Percentiles rank a stretch among this genome's conserved stretches.
Evolutionary conservation across 2,329 filamentous ascomycete species (phyloP).

Genomic region (Aspergillus caelatus): DNA sequence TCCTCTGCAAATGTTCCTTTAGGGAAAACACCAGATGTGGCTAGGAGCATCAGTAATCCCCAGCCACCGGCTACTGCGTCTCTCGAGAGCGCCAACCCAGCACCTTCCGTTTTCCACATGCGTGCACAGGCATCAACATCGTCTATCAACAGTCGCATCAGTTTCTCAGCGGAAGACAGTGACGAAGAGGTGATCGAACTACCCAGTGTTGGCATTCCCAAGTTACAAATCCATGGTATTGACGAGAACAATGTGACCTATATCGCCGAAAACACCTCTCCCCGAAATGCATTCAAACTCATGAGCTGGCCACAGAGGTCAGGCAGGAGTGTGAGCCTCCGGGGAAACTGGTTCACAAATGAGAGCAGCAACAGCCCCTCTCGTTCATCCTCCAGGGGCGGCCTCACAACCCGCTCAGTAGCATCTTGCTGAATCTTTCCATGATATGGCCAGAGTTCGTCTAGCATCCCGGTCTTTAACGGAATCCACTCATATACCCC

Average conservation of each 20-base stretch:
- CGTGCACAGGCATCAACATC: constrained; percentile 35
- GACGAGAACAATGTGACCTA: constrained; percentile 40
- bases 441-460: not conserved
- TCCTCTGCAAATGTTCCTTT: constrained; percentile 3
- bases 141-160: constrained; percentile 22
- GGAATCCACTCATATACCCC: not conserved
- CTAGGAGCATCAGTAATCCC: constrained; percentile 15
- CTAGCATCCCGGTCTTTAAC: not conserved
- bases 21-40: constrained; percentile 4
- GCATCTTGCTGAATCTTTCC: constrained; percentile 25
- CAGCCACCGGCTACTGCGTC: constrained; percentile 17
- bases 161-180: constrained; percentile 29
- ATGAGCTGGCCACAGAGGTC: constrained; percentile 35
- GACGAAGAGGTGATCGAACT: constrained; percentile 42
- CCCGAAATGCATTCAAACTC: constrained; percentile 31
- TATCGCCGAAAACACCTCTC: constrained; percentile 29
- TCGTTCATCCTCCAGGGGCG: constrained; percentile 5
- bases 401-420: constrained; percentile 28
- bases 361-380: not conserved
- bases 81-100: constrained; percentile 12
- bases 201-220: constrained; percentile 29
- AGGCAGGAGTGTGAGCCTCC: constrained; percentile 11
- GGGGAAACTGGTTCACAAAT: not conserved
- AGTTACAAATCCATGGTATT: constrained; percentile 34
- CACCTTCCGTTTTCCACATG: constrained; percentile 35